phyloP scores from a whole-genome alignment of 768 basidiomycete species.

The Agrocybe pediades region DNA sequence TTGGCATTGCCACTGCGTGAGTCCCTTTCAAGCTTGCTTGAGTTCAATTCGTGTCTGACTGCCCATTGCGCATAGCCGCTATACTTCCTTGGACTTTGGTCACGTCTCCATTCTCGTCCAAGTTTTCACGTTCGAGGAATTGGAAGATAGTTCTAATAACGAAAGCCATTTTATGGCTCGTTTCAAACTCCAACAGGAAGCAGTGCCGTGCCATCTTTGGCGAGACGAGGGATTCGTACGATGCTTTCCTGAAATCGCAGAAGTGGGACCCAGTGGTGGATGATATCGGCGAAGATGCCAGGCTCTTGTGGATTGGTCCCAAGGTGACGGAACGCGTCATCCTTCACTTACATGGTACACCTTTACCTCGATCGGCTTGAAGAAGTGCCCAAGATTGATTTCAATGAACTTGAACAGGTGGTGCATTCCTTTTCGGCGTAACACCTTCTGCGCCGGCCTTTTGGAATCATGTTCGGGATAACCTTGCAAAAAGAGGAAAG shows the following conservation, averaged over 20 bases:
- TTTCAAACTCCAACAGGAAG: conserved; percentile 10
- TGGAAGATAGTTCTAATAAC: conserved; percentile 9
- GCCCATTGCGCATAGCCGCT: conserved; percentile 8
- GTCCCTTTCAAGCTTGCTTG: neutral
- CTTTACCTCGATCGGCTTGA: neutral
- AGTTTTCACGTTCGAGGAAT: conserved; percentile 8
- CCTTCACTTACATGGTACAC: conserved; percentile 18
- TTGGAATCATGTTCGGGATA: conserved; percentile 18
- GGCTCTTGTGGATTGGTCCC: conserved; percentile 17
- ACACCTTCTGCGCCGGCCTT: conserved; percentile 10
- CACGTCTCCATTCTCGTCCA: conserved; percentile 9
- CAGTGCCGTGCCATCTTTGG: conserved; percentile 16
- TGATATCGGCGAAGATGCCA: conserved; percentile 15
- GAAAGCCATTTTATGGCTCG: neutral
- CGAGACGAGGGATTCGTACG: conserved; percentile 18
- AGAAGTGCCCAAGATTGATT: neutral
- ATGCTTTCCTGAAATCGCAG: conserved; percentile 16
- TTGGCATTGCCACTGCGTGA: neutral
- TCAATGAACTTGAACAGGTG: conserved; percentile 5
- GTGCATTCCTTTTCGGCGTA: conserved; percentile 14
- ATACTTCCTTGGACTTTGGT: conserved; percentile 11
- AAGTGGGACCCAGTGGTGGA: conserved; percentile 21
- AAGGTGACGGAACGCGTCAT: conserved; percentile 15
- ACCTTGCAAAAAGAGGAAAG: conserved; percentile 4
- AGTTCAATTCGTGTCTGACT: neutral